Evolutionary conservation across 1,284 basidiomycete genomes (phyloP).

Genomic region (Moesziomyces sp.): DNA sequence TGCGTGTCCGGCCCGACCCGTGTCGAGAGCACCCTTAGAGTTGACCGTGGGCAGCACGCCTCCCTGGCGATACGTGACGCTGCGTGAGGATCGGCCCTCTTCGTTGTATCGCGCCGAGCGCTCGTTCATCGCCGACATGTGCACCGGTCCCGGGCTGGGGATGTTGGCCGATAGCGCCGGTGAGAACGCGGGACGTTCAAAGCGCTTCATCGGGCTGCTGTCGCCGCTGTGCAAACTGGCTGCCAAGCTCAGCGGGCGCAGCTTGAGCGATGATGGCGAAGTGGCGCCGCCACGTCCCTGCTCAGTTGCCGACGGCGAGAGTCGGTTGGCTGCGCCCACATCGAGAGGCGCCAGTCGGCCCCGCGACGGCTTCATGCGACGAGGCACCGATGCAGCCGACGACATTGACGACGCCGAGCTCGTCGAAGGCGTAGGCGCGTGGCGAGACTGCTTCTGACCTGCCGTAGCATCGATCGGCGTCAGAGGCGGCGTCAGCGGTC

Average conservation of each 20-base stretch:
- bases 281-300: constrained; percentile 19
- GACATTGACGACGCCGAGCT: constrained; percentile 31
- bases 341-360: constrained; percentile 34
- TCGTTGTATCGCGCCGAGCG: constrained; percentile 37
- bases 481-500: constrained; percentile 37
- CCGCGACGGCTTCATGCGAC: constrained; percentile 18
- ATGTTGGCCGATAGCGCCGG: constrained; percentile 45
- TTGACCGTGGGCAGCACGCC: constrained; percentile 45
- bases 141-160: constrained; percentile 28
- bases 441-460: constrained; percentile 28
- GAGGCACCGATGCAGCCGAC: constrained; percentile 22
- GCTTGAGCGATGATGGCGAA: constrained; percentile 42
- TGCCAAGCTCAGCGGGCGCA: constrained; percentile 40
- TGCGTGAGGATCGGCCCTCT: constrained; percentile 35
- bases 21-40: constrained; percentile 44
- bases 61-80: constrained; percentile 37
- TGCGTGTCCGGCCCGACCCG: constrained; percentile 25
- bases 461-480: constrained; percentile 31
- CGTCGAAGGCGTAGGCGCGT: constrained; percentile 24
- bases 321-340: constrained; percentile 23
- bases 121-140: constrained; percentile 19
- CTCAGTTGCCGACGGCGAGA: constrained; percentile 14
- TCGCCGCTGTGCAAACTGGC: constrained; percentile 31
- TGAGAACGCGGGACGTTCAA: constrained; percentile 39
- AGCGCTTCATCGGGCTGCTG: constrained; percentile 38